Base-by-base conservation (phyloP, 768 basidiomycete species). In the Phylloporus sp. region DNA sequence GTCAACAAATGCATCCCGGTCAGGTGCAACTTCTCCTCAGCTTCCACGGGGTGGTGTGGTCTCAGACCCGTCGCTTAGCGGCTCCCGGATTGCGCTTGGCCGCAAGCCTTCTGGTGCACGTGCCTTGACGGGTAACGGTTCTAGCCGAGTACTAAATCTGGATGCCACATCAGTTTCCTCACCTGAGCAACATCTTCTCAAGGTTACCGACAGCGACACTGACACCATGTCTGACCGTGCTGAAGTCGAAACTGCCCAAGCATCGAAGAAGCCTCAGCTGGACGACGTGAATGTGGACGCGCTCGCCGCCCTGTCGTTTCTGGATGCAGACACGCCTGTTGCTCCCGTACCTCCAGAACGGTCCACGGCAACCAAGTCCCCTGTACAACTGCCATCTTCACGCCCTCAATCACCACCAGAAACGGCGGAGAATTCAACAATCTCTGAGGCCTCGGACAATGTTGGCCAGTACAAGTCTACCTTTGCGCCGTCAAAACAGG, bases 101-200 rank as follows among this genome's bases (percentile, higher is more conserved):
- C 83, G 86, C 70, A 88, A 86, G 62, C 88, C 88, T 20, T 85
- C 86, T 28, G 88, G 88, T 44, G 88, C 88, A 84, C 88, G 88
- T 84, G 88, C 85, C 43, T 80, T 74, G 50, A 53, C 59, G 5
- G 49, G 47, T 53, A 51, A 42, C 59, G 62, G 64, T 43, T 45
- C 56, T 58, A 69, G 65, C 76, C 78, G 59, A 70, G 70, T 58
- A 51, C 61, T 56, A 68, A 70, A 71, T 68, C 49, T 53, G 57
- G 66, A 72, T 52, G 60, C 61, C 18, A 56, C 68, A 58, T 69
- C 63, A 46, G 60, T 64, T 73, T 66, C 76, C 67, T 70, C 75
- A 69, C 67, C 67, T 52, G 68, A 69, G 55, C 61, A 49, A 28
- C 62, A 58, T 36, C 50, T 53, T 69, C 69, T 53, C 57, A 61